A percentile compares a stretch with the other conserved stretches of the same genome.
These are phyloP conservation scores for Cystobasidium pallidum DNA, from an alignment of 1,284 basidiomycete species.

Conservation along the genomic window DNA sequence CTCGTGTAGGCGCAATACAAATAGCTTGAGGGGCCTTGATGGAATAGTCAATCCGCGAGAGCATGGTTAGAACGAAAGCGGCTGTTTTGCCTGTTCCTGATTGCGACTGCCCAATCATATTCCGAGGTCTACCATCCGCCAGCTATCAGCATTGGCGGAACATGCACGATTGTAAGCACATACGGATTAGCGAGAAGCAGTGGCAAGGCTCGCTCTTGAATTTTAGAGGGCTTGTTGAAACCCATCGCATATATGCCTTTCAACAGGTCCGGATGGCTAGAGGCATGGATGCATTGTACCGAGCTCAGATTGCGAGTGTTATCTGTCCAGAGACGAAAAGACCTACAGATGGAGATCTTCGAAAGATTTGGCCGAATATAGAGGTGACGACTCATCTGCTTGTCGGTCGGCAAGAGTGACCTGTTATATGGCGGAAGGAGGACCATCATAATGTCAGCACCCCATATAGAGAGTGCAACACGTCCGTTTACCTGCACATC, in stretches of 20 bases:
- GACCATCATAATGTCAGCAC: neutral
- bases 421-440: constrained; percentile 58
- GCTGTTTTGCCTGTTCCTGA: constrained; percentile 99
- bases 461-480: too few species aligned
- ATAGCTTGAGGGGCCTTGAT: constrained; percentile 86
- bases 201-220: constrained; percentile 95
- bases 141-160: constrained; percentile 27
- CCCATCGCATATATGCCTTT: constrained; percentile 97
- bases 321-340: neutral
- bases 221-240: constrained; percentile 97
- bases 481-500: constrained; percentile 34
- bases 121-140: constrained; percentile 69
- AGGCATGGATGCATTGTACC: neutral
- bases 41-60: constrained; percentile 86
- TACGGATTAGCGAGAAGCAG: constrained; percentile 88
- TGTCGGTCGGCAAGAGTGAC: constrained; percentile 98
- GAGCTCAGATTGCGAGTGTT: neutral
- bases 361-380: constrained; percentile 92
- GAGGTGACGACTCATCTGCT: constrained; percentile 89
- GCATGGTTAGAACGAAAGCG: constrained; percentile 96
- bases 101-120: constrained; percentile 99
- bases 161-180: constrained; percentile 54
- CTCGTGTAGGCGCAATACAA: constrained; percentile 91
- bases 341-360: constrained; percentile 88
- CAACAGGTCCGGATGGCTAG: constrained; percentile 81